These are phyloP conservation scores for Globisporangium radiosum DNA, from an alignment of 352 stramenopile species.

Conservation along the genomic window DNA sequence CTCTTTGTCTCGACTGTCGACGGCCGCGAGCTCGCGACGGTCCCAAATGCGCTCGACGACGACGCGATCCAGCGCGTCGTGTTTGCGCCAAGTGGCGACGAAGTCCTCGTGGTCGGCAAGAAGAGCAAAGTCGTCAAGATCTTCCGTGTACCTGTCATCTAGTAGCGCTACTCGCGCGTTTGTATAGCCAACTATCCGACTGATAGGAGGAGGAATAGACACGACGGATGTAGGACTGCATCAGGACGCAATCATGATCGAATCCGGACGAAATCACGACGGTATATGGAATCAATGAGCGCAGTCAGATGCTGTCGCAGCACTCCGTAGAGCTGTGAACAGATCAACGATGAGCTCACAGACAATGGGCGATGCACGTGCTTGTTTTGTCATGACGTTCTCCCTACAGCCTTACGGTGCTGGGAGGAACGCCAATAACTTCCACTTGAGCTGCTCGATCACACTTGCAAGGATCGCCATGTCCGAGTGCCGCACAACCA, in stretches of 20 bases:
- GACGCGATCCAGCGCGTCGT: slow-evolving; percentile 43
- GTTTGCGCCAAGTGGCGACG: slow-evolving; percentile 48
- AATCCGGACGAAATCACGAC: too few species aligned
- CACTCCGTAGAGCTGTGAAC: slow-evolving; percentile 9
- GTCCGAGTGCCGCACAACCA: slow-evolving; percentile 48
- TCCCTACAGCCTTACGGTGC: slow-evolving; percentile 6
- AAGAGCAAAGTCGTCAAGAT: slow-evolving; percentile 63
- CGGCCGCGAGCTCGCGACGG: slow-evolving; percentile 37
- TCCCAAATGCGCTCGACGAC: slow-evolving; percentile 59
- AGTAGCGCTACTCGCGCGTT: neutral
- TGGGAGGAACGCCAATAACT: slow-evolving; percentile 46
- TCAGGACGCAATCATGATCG: too few species aligned
- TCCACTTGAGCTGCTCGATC: slow-evolving; percentile 67
- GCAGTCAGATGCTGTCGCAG: neutral
- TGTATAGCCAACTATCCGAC: too few species aligned
- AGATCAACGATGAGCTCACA: too few species aligned
- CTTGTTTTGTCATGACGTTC: too few species aligned
- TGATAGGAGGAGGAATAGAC: too few species aligned
- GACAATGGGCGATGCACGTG: too few species aligned
- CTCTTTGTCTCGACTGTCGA: slow-evolving; percentile 52
- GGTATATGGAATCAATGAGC: too few species aligned
- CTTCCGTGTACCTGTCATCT: slow-evolving; percentile 45
- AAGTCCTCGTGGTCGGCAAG: slow-evolving; percentile 66
- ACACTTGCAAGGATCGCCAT: slow-evolving; percentile 57
- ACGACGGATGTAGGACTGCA: too few species aligned